phyloP scores from a whole-genome alignment of 1,284 basidiomycete species.

The Malassezia yamatoensis region DNA sequence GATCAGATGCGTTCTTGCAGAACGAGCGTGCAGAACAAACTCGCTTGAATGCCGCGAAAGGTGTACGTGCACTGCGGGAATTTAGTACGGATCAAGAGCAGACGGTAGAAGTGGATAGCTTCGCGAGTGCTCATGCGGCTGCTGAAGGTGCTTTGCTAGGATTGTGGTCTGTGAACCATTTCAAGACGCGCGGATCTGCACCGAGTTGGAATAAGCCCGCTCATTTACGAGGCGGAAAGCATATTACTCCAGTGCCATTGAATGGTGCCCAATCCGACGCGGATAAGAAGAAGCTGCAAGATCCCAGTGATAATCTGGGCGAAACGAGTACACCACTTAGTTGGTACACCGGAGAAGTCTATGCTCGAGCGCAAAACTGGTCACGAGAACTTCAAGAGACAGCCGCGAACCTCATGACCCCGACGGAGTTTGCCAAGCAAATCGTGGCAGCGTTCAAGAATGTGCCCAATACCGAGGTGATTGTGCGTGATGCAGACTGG shows the following conservation, averaged over 20 bases:
- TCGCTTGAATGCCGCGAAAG: constrained; percentile 42
- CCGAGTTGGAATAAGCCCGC: constrained; percentile 26
- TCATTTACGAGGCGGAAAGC: constrained; percentile 35
- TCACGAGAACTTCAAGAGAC: constrained; percentile 75
- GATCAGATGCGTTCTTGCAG: constrained; percentile 31
- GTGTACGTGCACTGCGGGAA: constrained; percentile 38
- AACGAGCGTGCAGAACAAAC: constrained; percentile 41
- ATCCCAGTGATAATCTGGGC: constrained; percentile 32
- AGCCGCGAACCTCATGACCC: constrained; percentile 58
- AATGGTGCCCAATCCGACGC: constrained; percentile 23
- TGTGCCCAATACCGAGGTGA: constrained; percentile 61
- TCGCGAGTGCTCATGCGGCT: constrained; percentile 38
- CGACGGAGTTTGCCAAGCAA: constrained; percentile 62
- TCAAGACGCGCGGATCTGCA: constrained; percentile 39
- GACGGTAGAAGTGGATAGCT: constrained; percentile 33
- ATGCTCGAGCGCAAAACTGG: constrained; percentile 70
- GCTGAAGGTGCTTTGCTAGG: constrained; percentile 39
- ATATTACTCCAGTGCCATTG: constrained; percentile 32
- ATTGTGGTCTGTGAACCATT: constrained; percentile 42
- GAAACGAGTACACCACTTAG: constrained; percentile 28
- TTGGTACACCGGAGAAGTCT: constrained; percentile 51
- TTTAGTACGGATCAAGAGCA: constrained; percentile 25
- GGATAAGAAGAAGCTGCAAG: constrained; percentile 36
- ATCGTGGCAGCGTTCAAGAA: constrained; percentile 61
- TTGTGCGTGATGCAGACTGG: constrained; percentile 74